A percentile compares a stretch with the other conserved stretches of the same genome.
These are phyloP conservation scores for Geotrichum candidum DNA, from an alignment of 1,139 yeast species.

Conservation along the genomic window DNA sequence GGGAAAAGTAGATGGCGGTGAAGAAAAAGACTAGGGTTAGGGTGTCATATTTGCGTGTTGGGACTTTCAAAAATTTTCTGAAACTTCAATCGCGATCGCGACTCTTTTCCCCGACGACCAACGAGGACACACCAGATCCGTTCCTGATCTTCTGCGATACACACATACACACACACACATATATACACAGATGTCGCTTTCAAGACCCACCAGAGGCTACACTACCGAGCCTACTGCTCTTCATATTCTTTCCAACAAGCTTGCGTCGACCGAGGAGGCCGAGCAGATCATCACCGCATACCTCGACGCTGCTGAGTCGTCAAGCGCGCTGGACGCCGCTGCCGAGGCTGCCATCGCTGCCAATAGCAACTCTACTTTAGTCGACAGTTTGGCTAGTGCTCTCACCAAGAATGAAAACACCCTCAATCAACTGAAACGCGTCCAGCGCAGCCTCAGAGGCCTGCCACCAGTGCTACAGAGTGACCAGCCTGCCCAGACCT, in stretches of 20 bases:
- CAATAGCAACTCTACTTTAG: constrained; percentile 8
- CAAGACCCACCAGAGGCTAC: neutral
- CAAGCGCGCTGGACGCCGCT: constrained; percentile 22
- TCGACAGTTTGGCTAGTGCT: constrained; percentile 14
- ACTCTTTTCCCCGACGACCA: neutral
- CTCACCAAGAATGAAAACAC: constrained; percentile 29
- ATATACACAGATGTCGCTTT: neutral
- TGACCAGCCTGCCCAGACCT: constrained; percentile 17
- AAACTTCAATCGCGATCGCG: neutral
- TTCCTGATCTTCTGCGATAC: neutral
- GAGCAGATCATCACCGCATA: constrained; percentile 43
- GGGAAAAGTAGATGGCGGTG: neutral
- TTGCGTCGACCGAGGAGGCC: constrained; percentile 33
- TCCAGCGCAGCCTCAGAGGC: constrained; percentile 68
- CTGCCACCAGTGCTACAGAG: constrained; percentile 51
- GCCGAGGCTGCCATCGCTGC: constrained; percentile 32
- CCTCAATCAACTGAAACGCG: constrained; percentile 56
- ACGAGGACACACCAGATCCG: neutral
- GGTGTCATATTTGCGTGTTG: neutral
- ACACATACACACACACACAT: neutral
- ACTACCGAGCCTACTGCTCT: constrained; percentile 24
- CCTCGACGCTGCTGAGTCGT: constrained; percentile 44
- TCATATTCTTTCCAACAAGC: constrained; percentile 24
- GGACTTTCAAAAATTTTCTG: neutral
- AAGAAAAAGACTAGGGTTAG: neutral